phyloP scores from a whole-genome alignment of 2,329 filamentous ascomycete genomes.

The Juglanconis oblonga region DNA sequence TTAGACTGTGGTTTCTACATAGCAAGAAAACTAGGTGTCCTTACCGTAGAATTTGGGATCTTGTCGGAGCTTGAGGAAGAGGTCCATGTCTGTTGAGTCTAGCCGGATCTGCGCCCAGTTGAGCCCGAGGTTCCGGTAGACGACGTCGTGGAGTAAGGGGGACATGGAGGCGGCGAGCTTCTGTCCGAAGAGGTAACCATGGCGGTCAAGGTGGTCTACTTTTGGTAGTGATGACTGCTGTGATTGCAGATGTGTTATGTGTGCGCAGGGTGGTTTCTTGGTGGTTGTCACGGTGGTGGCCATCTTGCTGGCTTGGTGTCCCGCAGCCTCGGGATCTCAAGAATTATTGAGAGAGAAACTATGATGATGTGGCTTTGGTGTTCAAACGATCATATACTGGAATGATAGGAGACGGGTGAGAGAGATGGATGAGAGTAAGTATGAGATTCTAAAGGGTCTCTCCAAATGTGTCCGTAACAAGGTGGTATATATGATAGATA shows the following conservation, averaged over 20 bases:
- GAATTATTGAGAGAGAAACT: not conserved
- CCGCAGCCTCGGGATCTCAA: too few relatives aligned
- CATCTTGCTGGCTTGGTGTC: not conserved
- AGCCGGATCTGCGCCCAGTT: constrained; percentile 51
- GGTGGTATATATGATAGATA: too few relatives aligned
- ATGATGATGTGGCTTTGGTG: too few relatives aligned
- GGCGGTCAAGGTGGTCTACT: constrained; percentile 35
- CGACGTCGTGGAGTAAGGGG: constrained; percentile 50
- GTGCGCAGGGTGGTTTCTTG: not conserved
- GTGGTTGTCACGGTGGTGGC: constrained; percentile 13
- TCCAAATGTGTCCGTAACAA: too few relatives aligned
- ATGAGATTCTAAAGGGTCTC: too few relatives aligned
- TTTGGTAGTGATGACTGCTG: not conserved
- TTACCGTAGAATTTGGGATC: constrained; percentile 61
- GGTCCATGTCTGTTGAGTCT: constrained; percentile 47
- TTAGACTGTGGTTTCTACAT: too few relatives aligned
- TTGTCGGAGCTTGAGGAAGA: constrained; percentile 50
- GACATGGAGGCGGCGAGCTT: constrained; percentile 55
- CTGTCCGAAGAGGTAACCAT: constrained; percentile 56
- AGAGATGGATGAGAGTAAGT: too few relatives aligned
- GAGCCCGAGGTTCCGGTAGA: constrained; percentile 49
- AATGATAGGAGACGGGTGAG: too few relatives aligned
- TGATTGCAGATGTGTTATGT: constrained; percentile 7
- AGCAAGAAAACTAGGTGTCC: constrained; percentile 7
- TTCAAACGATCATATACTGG: too few relatives aligned